These are phyloP conservation scores for Leccinum olivaceopallidum DNA, from an alignment of 768 basidiomycete genomes.

Conservation along the genomic window DNA sequence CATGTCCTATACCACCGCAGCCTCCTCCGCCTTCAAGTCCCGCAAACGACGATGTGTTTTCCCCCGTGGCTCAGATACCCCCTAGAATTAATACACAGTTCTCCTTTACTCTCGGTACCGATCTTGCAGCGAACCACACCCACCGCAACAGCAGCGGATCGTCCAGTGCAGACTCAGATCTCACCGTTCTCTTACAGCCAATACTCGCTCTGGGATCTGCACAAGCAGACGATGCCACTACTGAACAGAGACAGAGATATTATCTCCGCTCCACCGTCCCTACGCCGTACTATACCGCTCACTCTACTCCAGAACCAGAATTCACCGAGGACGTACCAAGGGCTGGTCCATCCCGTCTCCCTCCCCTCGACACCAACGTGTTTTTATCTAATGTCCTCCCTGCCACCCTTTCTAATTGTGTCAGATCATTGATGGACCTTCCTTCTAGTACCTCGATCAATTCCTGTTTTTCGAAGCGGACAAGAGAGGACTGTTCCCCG, in stretches of 20 bases:
- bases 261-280: slow-evolving; percentile 19
- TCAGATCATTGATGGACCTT: slow-evolving; percentile 13
- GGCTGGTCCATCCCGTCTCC: slow-evolving; percentile 32
- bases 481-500: slow-evolving; percentile 96
- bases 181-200: slow-evolving; percentile 17
- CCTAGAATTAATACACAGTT: slow-evolving; percentile 3
- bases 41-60: slow-evolving; percentile 17
- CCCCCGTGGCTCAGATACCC: slow-evolving; percentile 2
- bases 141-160: slow-evolving; percentile 11
- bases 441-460: slow-evolving; percentile 83
- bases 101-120: slow-evolving; percentile 13
- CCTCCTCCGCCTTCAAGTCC: slow-evolving; percentile 12
- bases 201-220: slow-evolving; percentile 14
- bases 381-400: slow-evolving; percentile 2
- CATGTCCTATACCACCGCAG: slow-evolving; percentile 26
- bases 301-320: slow-evolving; percentile 32
- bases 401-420: slow-evolving; percentile 19
- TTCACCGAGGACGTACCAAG: slow-evolving; percentile 14
- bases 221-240: slow-evolving; percentile 8
- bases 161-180: slow-evolving; percentile 24
- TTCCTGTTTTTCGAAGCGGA: slow-evolving; percentile 99
- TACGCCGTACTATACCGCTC: slow-evolving; percentile 36
- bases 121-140: slow-evolving; percentile 5
- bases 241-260: neutral
- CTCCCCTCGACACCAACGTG: slow-evolving; percentile 22